Evolutionary conservation across 306 rosid genomes (phyloP), one percentile per base, ranked within the genome.

Genomic region (Vigna radiata): DNA sequence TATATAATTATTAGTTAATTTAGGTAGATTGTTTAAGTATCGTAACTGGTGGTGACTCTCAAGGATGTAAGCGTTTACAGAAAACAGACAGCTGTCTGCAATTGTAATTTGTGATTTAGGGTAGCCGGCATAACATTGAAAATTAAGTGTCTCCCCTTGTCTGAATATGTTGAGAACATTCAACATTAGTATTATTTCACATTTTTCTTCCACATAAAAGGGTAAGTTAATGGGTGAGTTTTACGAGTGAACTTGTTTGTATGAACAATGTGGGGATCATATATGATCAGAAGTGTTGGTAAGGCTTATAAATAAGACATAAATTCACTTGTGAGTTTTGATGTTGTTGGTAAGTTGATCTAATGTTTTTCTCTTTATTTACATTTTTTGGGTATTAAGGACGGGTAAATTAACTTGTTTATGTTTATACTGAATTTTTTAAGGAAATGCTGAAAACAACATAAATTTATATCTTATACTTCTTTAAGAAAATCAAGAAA

Each of bases 111-210:
- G 41, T 23, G 25, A 25, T 8, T 15, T 44, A 62, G n/a, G 62
- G 15, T 50, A 6, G 66, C 53, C 8, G 37, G 73, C 39, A 3
- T 53, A n/a, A 43, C 25, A 36, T 3, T 37, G 31, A 36, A 23
- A 16, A 52, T 64, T 47, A 50, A 4, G 21, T 49, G 50, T 4
- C 41, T 55, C 50, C 55, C 47, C 46, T 6, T 47, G 16, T 66
- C 71, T 37, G 19, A 74, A 61, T 60, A 10, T 61, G 27, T 74
- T 29, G 11, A 23, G 36, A 50, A 61, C 21, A 60, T 59, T 25
- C 31, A 49, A 71, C 60, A 49, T 63, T 43, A 10, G 13, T 52
- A 17, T 46, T 19, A 31, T 49, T 64, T 64, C 29, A 56, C 9
- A 9, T 18, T 44, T 41, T 41, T 41, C 46, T 41, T 41, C 8